Percentiles rank a stretch among this genome's conserved stretches.
Conservation (phyloP, 371 early-diverging fungal species). For the Rhizopus sp. region DNA sequence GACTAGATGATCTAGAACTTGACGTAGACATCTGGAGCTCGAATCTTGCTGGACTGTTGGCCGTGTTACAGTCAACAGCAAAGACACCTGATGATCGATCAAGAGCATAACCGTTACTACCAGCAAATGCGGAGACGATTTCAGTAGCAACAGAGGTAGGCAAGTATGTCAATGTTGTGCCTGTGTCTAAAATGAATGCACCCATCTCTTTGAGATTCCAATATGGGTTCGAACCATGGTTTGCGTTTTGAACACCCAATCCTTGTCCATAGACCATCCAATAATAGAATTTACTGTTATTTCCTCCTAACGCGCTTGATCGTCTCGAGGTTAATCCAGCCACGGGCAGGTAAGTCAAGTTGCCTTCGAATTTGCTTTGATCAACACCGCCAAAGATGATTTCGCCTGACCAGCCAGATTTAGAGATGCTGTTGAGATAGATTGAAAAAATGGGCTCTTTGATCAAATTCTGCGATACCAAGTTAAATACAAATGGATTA, state of each 20-base stretch:
- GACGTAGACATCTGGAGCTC: conserved; percentile 19
- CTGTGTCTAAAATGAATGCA: conserved; percentile 48
- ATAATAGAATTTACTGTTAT: conserved; percentile 18
- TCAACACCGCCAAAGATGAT: conserved; percentile 63
- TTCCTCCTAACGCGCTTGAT: not conserved
- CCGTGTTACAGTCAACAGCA: conserved; percentile 31
- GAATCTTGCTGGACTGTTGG: conserved; percentile 10
- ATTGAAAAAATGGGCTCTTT: conserved; percentile 34
- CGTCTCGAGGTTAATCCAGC: not conserved
- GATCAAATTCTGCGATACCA: conserved; percentile 30
- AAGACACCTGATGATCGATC: conserved; percentile 32
- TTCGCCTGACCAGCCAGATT: conserved; percentile 37
- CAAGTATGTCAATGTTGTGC: conserved; percentile 46
- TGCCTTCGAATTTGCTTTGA: conserved; percentile 48
- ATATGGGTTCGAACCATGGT: conserved; percentile 7
- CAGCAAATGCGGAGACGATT: conserved; percentile 36
- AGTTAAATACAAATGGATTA: conserved; percentile 36
- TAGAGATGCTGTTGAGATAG: conserved; percentile 10
- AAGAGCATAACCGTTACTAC: conserved; percentile 21
- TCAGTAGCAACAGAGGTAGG: conserved; percentile 26
- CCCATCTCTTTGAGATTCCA: conserved; percentile 9
- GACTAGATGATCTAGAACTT: conserved; percentile 5
- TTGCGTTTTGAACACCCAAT: conserved; percentile 25
- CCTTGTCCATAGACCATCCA: conserved; percentile 40
- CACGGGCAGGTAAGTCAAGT: conserved; percentile 46